Evolutionary conservation across 2,329 filamentous ascomycete species (phyloP), one percentile per base, ranked within the genome.

Genomic region (Aureobasidium melanogenum): DNA sequence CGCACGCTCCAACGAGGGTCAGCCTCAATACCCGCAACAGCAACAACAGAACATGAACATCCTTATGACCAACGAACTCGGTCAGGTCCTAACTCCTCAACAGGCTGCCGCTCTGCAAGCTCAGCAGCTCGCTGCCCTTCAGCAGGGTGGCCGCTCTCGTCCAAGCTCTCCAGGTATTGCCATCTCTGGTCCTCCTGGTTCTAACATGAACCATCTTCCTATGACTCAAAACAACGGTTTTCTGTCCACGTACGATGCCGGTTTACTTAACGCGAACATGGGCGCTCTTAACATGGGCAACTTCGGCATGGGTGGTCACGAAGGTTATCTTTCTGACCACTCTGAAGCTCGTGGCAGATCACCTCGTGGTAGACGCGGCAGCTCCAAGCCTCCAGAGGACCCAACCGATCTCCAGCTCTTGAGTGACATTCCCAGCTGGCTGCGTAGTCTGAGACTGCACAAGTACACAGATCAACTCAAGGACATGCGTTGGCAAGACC

Each of bases 401-500:
- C 94, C 94, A 4, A 97, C 93, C 22, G 94, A 99, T 74, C 88
- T 89, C 17, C 86, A 82, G 44, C 83, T 99, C 63, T 82, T 99
- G 68, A 89, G 96, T 76, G 94, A 99, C 71, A 97, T 99, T 67
- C 93, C 94, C 60, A 88, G 87, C 73, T 99, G 94, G 94, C 83
- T 99, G 69, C 86, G 94, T 72, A 97, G 91, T 74, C 82, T 97
- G 72, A 86, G 94, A 63, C 81, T 99, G 69, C 94, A 99, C 81
- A 99, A 99, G 80, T 99, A 99, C 76, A 99, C 94, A 10, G 94
- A 99, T 68, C 95, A 97, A 68, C 78, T 99, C 65, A 99, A 97
- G 77, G 93, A 97, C 71, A 85, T 97, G 80, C 91, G 94, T 70
- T 99, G 94, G 94, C 89, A 88, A 30, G 94, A 99, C 59, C 77